Evolutionary conservation across 2,329 filamentous ascomycete genomes (phyloP).

Genomic region (Fusarium sp.): DNA sequence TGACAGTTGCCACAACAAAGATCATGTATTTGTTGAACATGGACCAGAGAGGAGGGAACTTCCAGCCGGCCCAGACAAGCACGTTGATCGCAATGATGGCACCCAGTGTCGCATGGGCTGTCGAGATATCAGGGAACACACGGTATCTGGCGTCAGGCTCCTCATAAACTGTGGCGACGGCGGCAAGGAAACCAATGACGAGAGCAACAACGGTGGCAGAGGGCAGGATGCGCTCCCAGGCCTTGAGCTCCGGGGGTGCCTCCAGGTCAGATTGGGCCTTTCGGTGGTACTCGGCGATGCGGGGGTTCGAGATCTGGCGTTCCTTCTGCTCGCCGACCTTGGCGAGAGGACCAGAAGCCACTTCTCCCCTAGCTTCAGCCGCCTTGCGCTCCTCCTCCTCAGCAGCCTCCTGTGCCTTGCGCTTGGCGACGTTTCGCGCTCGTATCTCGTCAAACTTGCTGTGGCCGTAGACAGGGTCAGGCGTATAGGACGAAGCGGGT

Average conservation of each 20-base stretch:
- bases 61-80: slow-evolving; percentile 69
- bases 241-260: slow-evolving; percentile 62
- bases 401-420: slow-evolving; percentile 59
- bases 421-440: slow-evolving; percentile 62
- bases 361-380: slow-evolving; percentile 56
- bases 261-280: slow-evolving; percentile 63
- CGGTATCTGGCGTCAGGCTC: slow-evolving; percentile 65
- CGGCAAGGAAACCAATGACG: slow-evolving; percentile 57
- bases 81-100: slow-evolving; percentile 71
- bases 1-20: slow-evolving; percentile 72
- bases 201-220: slow-evolving; percentile 62
- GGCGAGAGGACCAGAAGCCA: slow-evolving; percentile 55
- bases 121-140: slow-evolving; percentile 70
- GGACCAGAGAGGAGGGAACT: slow-evolving; percentile 72
- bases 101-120: slow-evolving; percentile 73
- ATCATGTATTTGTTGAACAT: slow-evolving; percentile 77
- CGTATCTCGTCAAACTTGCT: slow-evolving; percentile 69
- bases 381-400: slow-evolving; percentile 56
- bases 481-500: slow-evolving; percentile 43
- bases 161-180: slow-evolving; percentile 63
- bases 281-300: slow-evolving; percentile 54
- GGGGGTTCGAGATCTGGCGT: slow-evolving; percentile 54
- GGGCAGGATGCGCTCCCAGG: slow-evolving; percentile 67
- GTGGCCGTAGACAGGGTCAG: slow-evolving; percentile 67
- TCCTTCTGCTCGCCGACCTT: slow-evolving; percentile 52